Evolutionary conservation across 2,329 filamentous ascomycete species (phyloP).

Genomic region (Ophiognomonia clavigignenti-juglandacearum): DNA sequence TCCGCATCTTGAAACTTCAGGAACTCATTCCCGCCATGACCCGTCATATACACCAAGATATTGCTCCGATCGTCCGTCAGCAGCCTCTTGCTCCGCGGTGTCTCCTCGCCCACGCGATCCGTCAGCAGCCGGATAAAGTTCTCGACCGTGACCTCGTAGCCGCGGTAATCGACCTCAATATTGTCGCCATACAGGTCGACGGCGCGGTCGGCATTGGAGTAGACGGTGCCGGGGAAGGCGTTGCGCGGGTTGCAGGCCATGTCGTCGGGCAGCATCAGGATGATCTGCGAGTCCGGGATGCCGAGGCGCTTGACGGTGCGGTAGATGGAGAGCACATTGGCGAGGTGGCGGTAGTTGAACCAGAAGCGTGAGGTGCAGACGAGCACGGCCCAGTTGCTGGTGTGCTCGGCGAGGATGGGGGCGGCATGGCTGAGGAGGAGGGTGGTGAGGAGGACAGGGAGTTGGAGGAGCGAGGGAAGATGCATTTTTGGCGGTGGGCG

Average conservation of each 20-base stretch:
- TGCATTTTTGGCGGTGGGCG: slow-evolving; percentile 39
- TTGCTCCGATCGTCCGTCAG: slow-evolving; percentile 95
- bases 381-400: slow-evolving; percentile 98
- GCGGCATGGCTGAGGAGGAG: slow-evolving; percentile 33
- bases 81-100: slow-evolving; percentile 88
- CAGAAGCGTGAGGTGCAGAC: slow-evolving; percentile 98
- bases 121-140: slow-evolving; percentile 96
- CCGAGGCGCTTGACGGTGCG: slow-evolving; percentile 96
- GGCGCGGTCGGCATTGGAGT: slow-evolving; percentile 94
- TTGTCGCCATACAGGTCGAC: slow-evolving; percentile 97
- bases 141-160: slow-evolving; percentile 98
- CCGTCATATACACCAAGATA: slow-evolving; percentile 98
- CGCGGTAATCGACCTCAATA: slow-evolving; percentile 97
- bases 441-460: slow-evolving; percentile 44
- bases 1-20: slow-evolving; percentile 98
- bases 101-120: slow-evolving; percentile 89
- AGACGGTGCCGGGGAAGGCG: slow-evolving; percentile 94
- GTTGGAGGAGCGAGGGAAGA: slow-evolving; percentile 36
- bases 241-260: slow-evolving; percentile 99
- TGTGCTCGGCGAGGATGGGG: slow-evolving; percentile 64
- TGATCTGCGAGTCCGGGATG: slow-evolving; percentile 97
- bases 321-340: slow-evolving; percentile 96
- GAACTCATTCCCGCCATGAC: slow-evolving; percentile 96
- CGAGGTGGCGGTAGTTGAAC: slow-evolving; percentile 99
- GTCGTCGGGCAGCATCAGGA: slow-evolving; percentile 99